A percentile compares a stretch with the other conserved stretches of the same genome.
phyloP scores from a whole-genome alignment of 352 stramenopile genomes.

The Phytophthora brassicae region DNA sequence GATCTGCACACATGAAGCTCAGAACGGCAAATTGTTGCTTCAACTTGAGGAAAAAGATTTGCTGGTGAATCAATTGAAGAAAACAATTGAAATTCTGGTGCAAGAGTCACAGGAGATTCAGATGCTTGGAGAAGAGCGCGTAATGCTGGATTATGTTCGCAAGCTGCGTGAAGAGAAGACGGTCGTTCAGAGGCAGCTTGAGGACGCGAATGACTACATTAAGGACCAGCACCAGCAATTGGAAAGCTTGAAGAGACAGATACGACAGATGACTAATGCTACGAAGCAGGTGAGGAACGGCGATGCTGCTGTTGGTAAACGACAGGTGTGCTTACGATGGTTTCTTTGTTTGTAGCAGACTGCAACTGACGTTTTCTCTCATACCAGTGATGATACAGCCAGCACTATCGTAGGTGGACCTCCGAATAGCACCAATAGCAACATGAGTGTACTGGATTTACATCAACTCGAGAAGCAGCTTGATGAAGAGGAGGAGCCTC shows the following conservation, averaged over 20 bases:
- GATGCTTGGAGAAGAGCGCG: conserved; percentile 77
- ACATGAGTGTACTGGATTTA: conserved; percentile 19
- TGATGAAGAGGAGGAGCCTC: conserved; percentile 17
- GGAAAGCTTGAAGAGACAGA: conserved; percentile 73
- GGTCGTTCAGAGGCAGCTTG: conserved; percentile 61
- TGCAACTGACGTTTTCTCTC: conserved; percentile 37
- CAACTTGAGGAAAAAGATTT: conserved; percentile 86
- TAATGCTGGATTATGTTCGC: conserved; percentile 84
- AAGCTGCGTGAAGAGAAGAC: conserved; percentile 81
- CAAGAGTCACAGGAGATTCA: conserved; percentile 73
- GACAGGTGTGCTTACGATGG: conserved; percentile 17
- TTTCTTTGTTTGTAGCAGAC: conserved; percentile 32
- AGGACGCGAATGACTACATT: conserved; percentile 80
- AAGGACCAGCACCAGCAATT: conserved; percentile 75
- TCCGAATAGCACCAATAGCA: conserved; percentile 29
- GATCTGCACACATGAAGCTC: conserved; percentile 28
- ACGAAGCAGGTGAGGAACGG: conserved; percentile 34
- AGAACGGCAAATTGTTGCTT: conserved; percentile 42
- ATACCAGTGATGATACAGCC: conserved; percentile 35
- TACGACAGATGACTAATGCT: conserved; percentile 43
- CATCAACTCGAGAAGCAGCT: conserved; percentile 19
- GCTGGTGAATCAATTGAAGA: conserved; percentile 76
- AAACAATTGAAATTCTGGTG: conserved; percentile 77
- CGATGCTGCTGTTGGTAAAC: background rate
- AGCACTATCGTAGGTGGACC: conserved; percentile 14